Percentiles rank a stretch among this genome's conserved stretches.
Conservation (phyloP, 2,329 filamentous ascomycete genomes). For the Pseudocercospora fijiensis region DNA sequence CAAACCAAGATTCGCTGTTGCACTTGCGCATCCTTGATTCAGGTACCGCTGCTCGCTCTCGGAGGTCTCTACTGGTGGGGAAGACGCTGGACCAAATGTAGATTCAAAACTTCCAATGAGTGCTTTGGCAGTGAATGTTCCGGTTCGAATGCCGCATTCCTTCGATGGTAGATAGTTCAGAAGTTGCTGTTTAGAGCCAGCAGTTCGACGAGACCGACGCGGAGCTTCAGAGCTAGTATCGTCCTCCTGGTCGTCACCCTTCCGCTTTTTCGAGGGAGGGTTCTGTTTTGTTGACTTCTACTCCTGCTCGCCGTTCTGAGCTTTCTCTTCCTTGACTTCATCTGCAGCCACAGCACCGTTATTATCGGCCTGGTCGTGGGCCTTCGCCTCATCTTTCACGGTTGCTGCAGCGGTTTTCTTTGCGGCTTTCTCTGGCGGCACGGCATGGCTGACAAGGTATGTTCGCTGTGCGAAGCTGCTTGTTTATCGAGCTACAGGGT, state of each 20-base stretch:
- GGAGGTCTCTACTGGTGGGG: too few species aligned
- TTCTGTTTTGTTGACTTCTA: background rate
- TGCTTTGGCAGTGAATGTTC: too few species aligned
- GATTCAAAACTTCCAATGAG: too few species aligned
- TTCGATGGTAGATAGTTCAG: slow-evolving; percentile 39
- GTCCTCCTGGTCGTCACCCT: slow-evolving; percentile 31
- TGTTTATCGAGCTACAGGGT: slow-evolving; percentile 3
- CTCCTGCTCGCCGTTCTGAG: background rate
- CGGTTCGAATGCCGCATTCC: too few species aligned
- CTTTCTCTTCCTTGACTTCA: background rate
- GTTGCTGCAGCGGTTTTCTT: background rate
- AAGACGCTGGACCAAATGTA: too few species aligned
- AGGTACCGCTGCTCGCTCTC: background rate
- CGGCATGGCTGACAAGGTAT: background rate
- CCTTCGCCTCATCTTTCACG: background rate
- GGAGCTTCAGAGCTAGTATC: slow-evolving; percentile 28
- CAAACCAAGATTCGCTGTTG: background rate
- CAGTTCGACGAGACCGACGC: slow-evolving; percentile 32
- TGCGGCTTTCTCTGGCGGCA: background rate
- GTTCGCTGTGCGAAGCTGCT: background rate
- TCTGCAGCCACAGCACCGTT: background rate
- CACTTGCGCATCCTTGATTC: background rate
- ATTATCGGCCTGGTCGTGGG: background rate
- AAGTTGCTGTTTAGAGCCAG: slow-evolving; percentile 32
- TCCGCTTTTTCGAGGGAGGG: slow-evolving; percentile 11